These are phyloP conservation scores for Heterobasidion annosum DNA, from an alignment of 1,284 basidiomycete genomes.

Conservation along the genomic window DNA sequence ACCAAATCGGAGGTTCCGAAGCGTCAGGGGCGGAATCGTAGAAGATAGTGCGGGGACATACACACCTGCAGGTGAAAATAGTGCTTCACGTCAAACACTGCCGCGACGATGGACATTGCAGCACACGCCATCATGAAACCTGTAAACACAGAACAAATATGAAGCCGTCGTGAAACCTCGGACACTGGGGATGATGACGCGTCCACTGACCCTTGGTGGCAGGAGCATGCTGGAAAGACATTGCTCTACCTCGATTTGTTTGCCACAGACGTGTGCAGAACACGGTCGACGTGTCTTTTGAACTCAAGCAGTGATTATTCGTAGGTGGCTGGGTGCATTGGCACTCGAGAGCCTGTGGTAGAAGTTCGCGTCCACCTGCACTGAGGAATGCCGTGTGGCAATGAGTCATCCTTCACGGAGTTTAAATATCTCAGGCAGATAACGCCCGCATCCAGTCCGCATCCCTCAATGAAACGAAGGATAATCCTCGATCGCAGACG, in stretches of 20 bases:
- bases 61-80: slow-evolving; percentile 76
- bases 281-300: too few relatives aligned
- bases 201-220: slow-evolving; percentile 60
- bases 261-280: background rate
- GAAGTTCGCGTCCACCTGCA: too few relatives aligned
- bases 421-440: background rate
- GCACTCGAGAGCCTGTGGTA: too few relatives aligned
- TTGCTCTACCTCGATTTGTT: slow-evolving; percentile 15
- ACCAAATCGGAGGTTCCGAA: background rate
- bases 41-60: slow-evolving; percentile 15
- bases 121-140: slow-evolving; percentile 71
- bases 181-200: background rate
- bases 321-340: too few relatives aligned
- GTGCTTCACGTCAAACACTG: slow-evolving; percentile 80
- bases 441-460: background rate
- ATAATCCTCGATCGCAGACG: too few relatives aligned
- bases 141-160: slow-evolving; percentile 22
- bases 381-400: background rate
- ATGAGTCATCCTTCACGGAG: background rate
- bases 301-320: too few relatives aligned
- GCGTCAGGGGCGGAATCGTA: background rate
- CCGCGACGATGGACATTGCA: slow-evolving; percentile 59
- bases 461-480: too few relatives aligned
- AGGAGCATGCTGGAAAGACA: slow-evolving; percentile 74
- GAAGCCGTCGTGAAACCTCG: background rate